These are phyloP conservation scores for Penicillium ochrochloron DNA, from an alignment of 495 filamentous ascomycete species.

Conservation along the genomic window DNA sequence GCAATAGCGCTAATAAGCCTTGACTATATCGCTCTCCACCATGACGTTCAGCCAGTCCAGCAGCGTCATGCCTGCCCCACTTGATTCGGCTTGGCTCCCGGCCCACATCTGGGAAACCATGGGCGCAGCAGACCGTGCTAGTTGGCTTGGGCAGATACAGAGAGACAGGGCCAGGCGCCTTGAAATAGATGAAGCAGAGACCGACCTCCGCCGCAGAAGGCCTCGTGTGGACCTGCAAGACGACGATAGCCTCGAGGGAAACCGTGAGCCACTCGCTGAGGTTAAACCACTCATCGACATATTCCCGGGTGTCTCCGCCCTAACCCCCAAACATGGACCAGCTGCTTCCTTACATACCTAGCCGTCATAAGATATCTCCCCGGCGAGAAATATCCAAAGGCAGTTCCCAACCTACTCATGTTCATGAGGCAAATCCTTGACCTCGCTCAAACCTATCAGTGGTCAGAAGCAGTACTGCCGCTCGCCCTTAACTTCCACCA, in stretches of 20 bases:
- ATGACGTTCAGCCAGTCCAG: background rate
- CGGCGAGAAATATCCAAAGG: background rate
- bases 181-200: no score
- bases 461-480: background rate
- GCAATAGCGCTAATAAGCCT: background rate
- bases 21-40: background rate
- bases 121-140: background rate
- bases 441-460: background rate
- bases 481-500: background rate
- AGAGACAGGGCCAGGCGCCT: no score
- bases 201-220: no score
- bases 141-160: background rate
- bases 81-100: background rate
- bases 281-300: conserved; percentile 15
- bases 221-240: no score
- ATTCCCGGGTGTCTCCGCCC: conserved; percentile 16
- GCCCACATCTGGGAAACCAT: background rate
- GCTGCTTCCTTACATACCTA: background rate
- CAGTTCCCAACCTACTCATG: background rate
- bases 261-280: no score
- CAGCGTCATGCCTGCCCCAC: background rate
- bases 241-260: no score
- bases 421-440: background rate
- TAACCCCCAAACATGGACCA: background rate
- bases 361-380: background rate